These are phyloP conservation scores for Corylus avellana DNA, from an alignment of 306 rosid species.

Conservation along the genomic window DNA sequence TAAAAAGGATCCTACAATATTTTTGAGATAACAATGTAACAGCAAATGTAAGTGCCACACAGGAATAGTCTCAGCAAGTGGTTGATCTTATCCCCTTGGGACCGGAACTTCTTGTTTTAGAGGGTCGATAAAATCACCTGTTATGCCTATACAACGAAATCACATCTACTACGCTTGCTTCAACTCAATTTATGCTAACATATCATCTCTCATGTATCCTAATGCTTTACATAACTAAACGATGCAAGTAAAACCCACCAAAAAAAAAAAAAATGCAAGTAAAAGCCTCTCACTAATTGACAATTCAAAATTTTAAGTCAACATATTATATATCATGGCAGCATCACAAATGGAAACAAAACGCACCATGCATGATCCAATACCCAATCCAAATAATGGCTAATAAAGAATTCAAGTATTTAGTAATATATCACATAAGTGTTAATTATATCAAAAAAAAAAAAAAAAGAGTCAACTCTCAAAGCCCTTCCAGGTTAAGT, in stretches of 20 bases:
- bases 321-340: not conserved
- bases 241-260: not conserved
- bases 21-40: no score
- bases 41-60: no score
- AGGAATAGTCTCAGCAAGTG: not conserved
- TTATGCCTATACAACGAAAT: not conserved
- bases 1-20: no score
- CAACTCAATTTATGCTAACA: not conserved
- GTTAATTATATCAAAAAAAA: not conserved
- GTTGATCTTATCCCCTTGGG: not conserved
- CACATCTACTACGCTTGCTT: not conserved
- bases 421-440: not conserved
- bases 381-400: not conserved
- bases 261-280: not conserved
- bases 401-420: not conserved
- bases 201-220: not conserved
- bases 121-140: not conserved
- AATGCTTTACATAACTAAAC: not conserved
- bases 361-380: not conserved
- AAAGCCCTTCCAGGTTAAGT: no score
- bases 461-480: not conserved
- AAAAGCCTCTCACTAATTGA: not conserved
- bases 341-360: not conserved
- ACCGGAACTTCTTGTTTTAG: not conserved
- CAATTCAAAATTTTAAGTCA: not conserved